phyloP scores from a whole-genome alignment of 331 rosid genomes.

The Acacia concinna region DNA sequence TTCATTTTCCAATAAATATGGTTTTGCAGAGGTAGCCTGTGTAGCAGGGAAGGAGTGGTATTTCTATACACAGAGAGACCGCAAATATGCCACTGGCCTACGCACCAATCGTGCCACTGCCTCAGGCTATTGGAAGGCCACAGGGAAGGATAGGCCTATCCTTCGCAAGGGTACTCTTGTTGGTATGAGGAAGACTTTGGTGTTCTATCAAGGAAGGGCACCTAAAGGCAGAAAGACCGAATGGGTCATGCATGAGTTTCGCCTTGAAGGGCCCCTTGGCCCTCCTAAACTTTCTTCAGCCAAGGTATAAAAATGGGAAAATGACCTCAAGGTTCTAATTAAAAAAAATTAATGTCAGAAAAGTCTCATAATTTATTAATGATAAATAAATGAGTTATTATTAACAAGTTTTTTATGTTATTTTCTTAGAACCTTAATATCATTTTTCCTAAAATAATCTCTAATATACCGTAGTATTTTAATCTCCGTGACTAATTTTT shows the following conservation, averaged over 20 bases:
- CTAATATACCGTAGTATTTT: too few relatives aligned
- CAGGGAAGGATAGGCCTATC: conserved; percentile 80
- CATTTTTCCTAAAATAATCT: too few relatives aligned
- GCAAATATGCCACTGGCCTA: conserved; percentile 86
- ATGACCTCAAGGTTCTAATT: too few relatives aligned
- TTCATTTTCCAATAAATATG: background rate
- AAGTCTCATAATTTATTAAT: too few relatives aligned
- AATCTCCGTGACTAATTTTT: conserved; percentile 1
- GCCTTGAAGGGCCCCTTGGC: conserved; percentile 64
- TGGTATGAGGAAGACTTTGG: conserved; percentile 93
- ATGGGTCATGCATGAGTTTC: conserved; percentile 96
- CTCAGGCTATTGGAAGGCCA: conserved; percentile 94
- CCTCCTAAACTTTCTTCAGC: conserved; percentile 52
- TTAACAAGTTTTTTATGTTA: too few relatives aligned
- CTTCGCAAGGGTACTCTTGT: conserved; percentile 62
- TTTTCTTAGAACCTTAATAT: too few relatives aligned
- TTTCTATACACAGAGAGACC: conserved; percentile 78
- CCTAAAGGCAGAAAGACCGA: conserved; percentile 88
- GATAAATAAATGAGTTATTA: too few relatives aligned
- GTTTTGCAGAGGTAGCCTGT: conserved; percentile 60
- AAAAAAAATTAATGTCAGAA: too few relatives aligned
- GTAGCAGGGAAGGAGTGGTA: conserved; percentile 95
- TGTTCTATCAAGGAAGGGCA: conserved; percentile 92
- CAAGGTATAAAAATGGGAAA: conserved; percentile 57
- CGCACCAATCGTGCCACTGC: conserved; percentile 90